Percentiles rank a stretch among this genome's conserved stretches.
Evolutionary conservation across 345 rosid genomes (phyloP).

Genomic region (Fremontodendron californicum): DNA sequence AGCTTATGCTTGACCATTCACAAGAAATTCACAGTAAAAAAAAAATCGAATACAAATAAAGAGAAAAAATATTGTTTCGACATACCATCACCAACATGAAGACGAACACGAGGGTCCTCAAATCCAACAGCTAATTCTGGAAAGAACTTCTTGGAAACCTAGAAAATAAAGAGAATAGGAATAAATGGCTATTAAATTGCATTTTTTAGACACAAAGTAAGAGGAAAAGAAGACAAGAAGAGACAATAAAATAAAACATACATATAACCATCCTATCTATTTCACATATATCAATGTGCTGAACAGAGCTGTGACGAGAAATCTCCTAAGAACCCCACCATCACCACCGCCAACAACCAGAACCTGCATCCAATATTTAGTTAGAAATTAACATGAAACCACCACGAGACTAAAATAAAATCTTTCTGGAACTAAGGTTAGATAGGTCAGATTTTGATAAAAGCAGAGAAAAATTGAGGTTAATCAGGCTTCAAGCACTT

Average conservation of each 20-base stretch:
- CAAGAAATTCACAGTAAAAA: not conserved
- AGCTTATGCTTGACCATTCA: not conserved
- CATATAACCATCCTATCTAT: conserved; percentile 97
- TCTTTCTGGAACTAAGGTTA: not conserved
- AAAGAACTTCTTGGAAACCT: conserved; percentile 81
- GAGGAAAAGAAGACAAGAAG: not conserved
- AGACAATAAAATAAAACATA: conserved; percentile 32
- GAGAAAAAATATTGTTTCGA: not conserved
- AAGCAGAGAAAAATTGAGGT: not conserved
- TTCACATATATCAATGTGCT: conserved; percentile 89
- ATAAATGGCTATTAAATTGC: not conserved
- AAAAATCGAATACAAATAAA: not conserved
- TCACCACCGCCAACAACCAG: conserved; percentile 99
- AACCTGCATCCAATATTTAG: conserved; percentile 44
- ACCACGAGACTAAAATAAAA: not conserved
- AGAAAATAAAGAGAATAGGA: not conserved
- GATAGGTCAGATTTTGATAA: not conserved
- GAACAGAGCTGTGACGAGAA: conserved; percentile 83
- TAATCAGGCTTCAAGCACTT: not conserved
- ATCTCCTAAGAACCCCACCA: conserved; percentile 95
- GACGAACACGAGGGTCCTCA: conserved; percentile 85
- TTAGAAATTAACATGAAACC: not conserved
- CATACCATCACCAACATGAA: conserved; percentile 96
- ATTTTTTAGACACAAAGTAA: not conserved
- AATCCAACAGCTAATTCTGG: conserved; percentile 84